Base-by-base conservation (phyloP, 1,284 basidiomycete genomes). In the Irpex rosettiformis region DNA sequence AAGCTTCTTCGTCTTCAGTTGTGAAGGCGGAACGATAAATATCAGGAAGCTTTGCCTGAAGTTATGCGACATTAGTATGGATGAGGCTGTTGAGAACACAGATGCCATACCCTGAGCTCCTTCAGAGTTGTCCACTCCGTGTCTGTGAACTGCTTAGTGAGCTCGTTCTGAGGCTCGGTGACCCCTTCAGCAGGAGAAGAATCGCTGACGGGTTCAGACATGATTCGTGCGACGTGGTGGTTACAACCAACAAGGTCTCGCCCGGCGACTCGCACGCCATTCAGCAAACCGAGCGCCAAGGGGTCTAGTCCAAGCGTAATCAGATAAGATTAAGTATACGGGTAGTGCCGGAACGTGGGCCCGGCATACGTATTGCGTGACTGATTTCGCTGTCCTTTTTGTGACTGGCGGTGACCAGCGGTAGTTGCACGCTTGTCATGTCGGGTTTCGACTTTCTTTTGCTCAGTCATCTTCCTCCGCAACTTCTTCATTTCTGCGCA, bases 81-180 rank as follows among this genome's bases (percentile, higher is more conserved):
- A 33, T 42, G 27, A 55, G 43, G 28, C 18, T 27, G 21, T 25
- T 59, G 56, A 45, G 49, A 30, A 73, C 80, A n/a, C n/a, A n/a
- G n/a, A n/a, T n/a, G n/a, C n/a, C n/a, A 42, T 64, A 88, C 89
- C 61, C 86, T 77, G 61, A 92, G 84, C 63, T 82, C 80, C 63
- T 81, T 81, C 61, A 92, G 72, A 13, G 86, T 86, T 24, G 69
- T 74, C 86, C 88, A 88, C 69, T 92, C 89, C 16, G 75, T 75
- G 10, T 80, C 73, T 0, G 84, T 89, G 71, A 92, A 92, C 67
- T 79, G 78, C 68, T 79, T 72, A 0, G 89, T 91, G 25, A 92
- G 75, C 2, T 76, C 64, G 65, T 84, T 91, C 73, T 89, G 86
- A 2, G 84, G 83, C 68, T 90, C 87, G 24, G 63, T 61, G 18